These are phyloP conservation scores for Lophium mytilinum DNA, from an alignment of 495 filamentous ascomycete genomes.

Conservation along the genomic window DNA sequence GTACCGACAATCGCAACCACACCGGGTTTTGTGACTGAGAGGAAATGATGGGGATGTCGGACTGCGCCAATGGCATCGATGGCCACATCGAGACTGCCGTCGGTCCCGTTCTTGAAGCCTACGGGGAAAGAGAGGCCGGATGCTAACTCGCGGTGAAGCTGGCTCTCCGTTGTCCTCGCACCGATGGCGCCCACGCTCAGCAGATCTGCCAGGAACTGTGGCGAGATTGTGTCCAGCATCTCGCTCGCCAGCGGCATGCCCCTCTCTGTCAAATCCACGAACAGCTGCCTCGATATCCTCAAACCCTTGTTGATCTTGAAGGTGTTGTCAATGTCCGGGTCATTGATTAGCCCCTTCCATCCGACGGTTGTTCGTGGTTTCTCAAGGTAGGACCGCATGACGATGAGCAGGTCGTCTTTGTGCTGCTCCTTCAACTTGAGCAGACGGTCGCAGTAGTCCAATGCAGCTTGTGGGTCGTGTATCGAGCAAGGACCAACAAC, in stretches of 20 bases:
- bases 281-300: constrained; percentile 77
- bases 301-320: constrained; percentile 99
- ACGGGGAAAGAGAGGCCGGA: constrained; percentile 94
- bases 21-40: constrained; percentile 96
- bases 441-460: constrained; percentile 87
- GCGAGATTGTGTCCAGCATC: constrained; percentile 98
- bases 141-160: constrained; percentile 90
- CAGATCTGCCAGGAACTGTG: constrained; percentile 94
- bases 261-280: constrained; percentile 85
- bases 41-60: constrained; percentile 89
- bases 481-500: constrained; percentile 96
- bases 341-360: constrained; percentile 99
- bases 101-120: constrained; percentile 99
- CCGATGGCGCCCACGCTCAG: constrained; percentile 89
- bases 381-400: constrained; percentile 98
- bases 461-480: constrained; percentile 84
- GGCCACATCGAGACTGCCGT: constrained; percentile 80
- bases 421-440: constrained; percentile 81
- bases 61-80: constrained; percentile 97
- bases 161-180: constrained; percentile 89
- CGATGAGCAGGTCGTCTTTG: constrained; percentile 78
- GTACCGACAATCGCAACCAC: constrained; percentile 95
- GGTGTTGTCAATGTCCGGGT: constrained; percentile 96
- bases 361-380: constrained; percentile 98
- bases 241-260: constrained; percentile 98